A percentile compares a stretch with the other conserved stretches of the same genome.
Conservation (phyloP, 192 early-diverging fungal genomes). For the Funneliformis mosseae region DNA sequence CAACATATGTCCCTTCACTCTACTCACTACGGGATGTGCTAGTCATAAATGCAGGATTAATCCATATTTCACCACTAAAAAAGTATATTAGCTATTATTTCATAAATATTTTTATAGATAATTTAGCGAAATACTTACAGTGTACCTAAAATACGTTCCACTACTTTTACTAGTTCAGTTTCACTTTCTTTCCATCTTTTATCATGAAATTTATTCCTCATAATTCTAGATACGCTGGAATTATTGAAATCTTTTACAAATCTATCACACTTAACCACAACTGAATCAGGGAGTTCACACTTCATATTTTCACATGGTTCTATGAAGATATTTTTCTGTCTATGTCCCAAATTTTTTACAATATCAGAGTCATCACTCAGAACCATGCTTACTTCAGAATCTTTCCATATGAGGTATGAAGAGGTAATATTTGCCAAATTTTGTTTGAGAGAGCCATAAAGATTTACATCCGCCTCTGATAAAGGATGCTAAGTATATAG, state of each 20-base stretch:
- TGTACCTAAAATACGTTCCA: too few species aligned
- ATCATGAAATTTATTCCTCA: too few species aligned
- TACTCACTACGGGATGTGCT: too few species aligned
- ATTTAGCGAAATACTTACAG: neutral
- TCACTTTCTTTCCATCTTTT: too few species aligned
- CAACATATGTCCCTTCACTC: too few species aligned
- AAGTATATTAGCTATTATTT: neutral
- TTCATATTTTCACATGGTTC: conserved; percentile 30
- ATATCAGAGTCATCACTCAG: conserved; percentile 19
- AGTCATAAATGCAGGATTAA: too few species aligned
- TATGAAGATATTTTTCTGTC: conserved; percentile 12
- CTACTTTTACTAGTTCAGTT: too few species aligned
- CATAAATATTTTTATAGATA: neutral
- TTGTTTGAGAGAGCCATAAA: conserved; percentile 23
- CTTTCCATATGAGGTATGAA: conserved; percentile 17
- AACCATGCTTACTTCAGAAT: too few species aligned
- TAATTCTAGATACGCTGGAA: too few species aligned
- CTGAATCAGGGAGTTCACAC: neutral
- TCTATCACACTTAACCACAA: neutral
- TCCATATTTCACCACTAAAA: too few species aligned
- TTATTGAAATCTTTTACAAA: neutral
- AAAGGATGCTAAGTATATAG: too few species aligned
- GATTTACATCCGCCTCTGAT: conserved; percentile 15
- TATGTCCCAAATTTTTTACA: conserved; percentile 24
- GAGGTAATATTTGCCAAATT: neutral